A percentile compares a stretch with the other conserved stretches of the same genome.
These are phyloP conservation scores for Pseudonectria foliicola DNA, from an alignment of 2,329 filamentous ascomycete species.

Conservation along the genomic window DNA sequence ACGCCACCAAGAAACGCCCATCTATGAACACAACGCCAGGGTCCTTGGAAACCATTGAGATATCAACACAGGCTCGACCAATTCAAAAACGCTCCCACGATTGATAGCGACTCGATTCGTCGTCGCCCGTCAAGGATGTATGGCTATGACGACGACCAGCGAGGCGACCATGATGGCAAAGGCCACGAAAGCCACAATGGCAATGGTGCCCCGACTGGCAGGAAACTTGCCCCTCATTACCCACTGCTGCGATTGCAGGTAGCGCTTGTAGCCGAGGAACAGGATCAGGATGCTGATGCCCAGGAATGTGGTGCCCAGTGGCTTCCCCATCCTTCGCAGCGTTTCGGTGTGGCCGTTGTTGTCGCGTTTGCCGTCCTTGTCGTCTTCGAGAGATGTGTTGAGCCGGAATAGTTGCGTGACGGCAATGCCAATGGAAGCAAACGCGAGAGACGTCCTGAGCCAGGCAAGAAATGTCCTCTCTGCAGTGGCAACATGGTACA, in stretches of 20 bases:
- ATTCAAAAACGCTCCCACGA: not conserved
- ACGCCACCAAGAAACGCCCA: too few species aligned
- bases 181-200: constrained; percentile 61
- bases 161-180: constrained; percentile 55
- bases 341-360: constrained; percentile 31
- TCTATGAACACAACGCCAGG: too few species aligned
- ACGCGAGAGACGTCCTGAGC: constrained; percentile 74
- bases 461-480: constrained; percentile 82
- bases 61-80: too few species aligned
- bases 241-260: constrained; percentile 73
- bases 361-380: constrained; percentile 15
- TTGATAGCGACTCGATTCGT: too few species aligned
- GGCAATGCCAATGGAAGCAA: constrained; percentile 75
- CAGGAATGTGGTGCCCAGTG: constrained; percentile 69
- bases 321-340: constrained; percentile 61
- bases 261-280: constrained; percentile 69
- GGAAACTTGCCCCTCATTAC: constrained; percentile 75
- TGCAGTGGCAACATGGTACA: constrained; percentile 29
- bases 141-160: constrained; percentile 52
- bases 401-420: constrained; percentile 80
- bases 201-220: constrained; percentile 66
- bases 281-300: constrained; percentile 69
- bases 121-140: constrained; percentile 33
- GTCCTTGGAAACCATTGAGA: too few species aligned
- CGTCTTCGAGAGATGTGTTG: constrained; percentile 54